These are phyloP conservation scores for Colletotrichum aenigma DNA, from an alignment of 2,329 filamentous ascomycete species.

Conservation along the genomic window DNA sequence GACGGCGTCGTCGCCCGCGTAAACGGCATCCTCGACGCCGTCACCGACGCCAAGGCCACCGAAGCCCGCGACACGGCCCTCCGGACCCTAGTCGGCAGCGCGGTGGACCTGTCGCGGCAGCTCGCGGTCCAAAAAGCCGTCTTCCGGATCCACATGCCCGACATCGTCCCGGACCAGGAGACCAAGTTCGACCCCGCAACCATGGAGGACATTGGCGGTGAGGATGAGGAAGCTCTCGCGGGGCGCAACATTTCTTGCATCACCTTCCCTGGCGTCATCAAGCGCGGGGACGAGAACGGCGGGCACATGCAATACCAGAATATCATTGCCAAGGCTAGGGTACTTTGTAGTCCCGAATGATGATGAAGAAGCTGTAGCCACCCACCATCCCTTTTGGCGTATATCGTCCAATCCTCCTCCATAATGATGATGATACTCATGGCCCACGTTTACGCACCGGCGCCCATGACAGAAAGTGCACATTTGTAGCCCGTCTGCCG, in stretches of 20 bases:
- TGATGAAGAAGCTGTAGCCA: not conserved
- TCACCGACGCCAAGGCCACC: conserved; percentile 43
- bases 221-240: conserved; percentile 59
- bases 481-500: not conserved
- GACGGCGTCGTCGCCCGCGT: conserved; percentile 49
- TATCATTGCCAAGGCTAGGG: conserved; percentile 69
- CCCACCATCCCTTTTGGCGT: not conserved
- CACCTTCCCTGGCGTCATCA: conserved; percentile 68
- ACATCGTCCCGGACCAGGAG: conserved; percentile 55
- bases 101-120: conserved; percentile 61
- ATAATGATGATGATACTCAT: not conserved
- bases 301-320: conserved; percentile 65
- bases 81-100: conserved; percentile 54
- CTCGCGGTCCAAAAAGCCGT: conserved; percentile 64
- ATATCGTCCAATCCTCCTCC: not conserved
- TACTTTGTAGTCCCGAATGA: conserved; percentile 60
- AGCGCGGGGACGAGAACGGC: conserved; percentile 69
- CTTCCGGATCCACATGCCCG: conserved; percentile 61
- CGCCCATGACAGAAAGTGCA: not conserved
- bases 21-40: conserved; percentile 53
- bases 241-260: conserved; percentile 64
- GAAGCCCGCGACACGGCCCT: conserved; percentile 57
- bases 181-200: conserved; percentile 59
- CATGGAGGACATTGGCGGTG: conserved; percentile 72
- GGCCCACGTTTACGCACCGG: not conserved